These are phyloP conservation scores for Fusarium guadeloupense DNA, from an alignment of 2,329 filamentous ascomycete species.

Conservation along the genomic window DNA sequence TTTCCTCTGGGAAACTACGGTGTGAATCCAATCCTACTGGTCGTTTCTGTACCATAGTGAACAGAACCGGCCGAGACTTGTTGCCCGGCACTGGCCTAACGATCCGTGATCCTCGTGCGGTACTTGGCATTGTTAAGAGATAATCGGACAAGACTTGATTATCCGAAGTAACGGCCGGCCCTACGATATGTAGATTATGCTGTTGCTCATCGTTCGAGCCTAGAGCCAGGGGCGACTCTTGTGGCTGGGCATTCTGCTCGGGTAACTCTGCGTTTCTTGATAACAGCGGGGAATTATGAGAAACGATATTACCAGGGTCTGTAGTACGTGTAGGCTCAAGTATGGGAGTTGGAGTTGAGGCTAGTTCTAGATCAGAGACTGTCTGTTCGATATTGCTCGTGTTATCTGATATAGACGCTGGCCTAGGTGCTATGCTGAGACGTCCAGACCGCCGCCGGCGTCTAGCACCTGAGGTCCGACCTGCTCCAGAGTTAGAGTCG, in stretches of 20 bases:
- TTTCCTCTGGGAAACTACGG: slow-evolving; percentile 53
- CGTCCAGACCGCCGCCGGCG: slow-evolving; percentile 16
- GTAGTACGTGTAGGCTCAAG: background rate
- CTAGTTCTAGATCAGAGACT: background rate
- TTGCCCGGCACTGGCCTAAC: slow-evolving; percentile 46
- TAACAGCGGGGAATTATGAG: background rate
- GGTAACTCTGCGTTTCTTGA: background rate
- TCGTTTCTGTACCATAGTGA: slow-evolving; percentile 57
- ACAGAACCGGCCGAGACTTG: slow-evolving; percentile 53
- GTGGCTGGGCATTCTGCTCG: slow-evolving; percentile 5
- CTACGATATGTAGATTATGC: slow-evolving; percentile 63
- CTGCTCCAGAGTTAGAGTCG: slow-evolving; percentile 39
- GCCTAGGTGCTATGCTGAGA: background rate
- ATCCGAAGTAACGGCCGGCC: slow-evolving; percentile 67
- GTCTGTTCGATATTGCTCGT: background rate
- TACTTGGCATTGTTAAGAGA: slow-evolving; percentile 51
- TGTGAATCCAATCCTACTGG: slow-evolving; percentile 55
- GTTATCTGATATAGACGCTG: background rate
- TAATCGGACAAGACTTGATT: slow-evolving; percentile 69
- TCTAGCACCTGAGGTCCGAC: slow-evolving; percentile 25
- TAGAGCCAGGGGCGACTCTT: slow-evolving; percentile 44
- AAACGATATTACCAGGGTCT: background rate
- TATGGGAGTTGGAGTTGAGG: background rate
- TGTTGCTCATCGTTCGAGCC: slow-evolving; percentile 50
- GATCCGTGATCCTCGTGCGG: slow-evolving; percentile 43